Evolutionary conservation across 352 stramenopile species (phyloP), one percentile per base, ranked within the genome.

Genomic region (Pythium aristosporum): DNA sequence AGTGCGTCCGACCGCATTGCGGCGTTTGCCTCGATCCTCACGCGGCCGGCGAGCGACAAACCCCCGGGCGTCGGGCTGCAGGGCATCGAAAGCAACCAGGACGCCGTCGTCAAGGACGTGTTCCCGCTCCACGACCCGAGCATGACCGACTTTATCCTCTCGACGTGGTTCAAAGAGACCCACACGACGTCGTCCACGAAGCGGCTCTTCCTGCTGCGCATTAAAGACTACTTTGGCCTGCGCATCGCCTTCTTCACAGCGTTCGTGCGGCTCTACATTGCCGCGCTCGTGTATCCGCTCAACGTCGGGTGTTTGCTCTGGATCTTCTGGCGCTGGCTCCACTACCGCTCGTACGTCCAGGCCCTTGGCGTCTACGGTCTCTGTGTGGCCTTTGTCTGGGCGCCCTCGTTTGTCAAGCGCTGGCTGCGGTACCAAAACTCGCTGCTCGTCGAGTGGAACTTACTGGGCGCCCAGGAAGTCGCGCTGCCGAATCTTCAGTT

Each of bases 161-260:
- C 78, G 25, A 77, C 74, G 41, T 87, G 75, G 78, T 82, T 70
- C 62, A 76, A 76, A 34, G 66, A 85, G 57, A 80, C 66, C 16
- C 67, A 77, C 55, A 72, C 69, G 57, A 67, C 71, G 47, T 66
- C 61, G 25, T 66, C 61, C 20, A 78, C 69, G 34, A 78, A 77
- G 34, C 75, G 75, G 2, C 68, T 88, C 9, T 82, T 86, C 48
- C 46, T 88, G 9, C 56, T 86, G 51, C 76, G 79, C 15, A 67
- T 82, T 61, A 88, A 88, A 52, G 77, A 88, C 54, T 84, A 88
- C 63, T 88, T 85, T 66, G 79, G 79, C 1, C 53, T 88, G 25
- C 79, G 74, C 43, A 71, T 88, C 46, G 79, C 79, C 12, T 88
- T 88, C 68, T 82, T 80, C 66, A 77, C 68, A 25, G 79, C 79